These are phyloP conservation scores for Emericellopsis atlantica DNA, from an alignment of 2,329 filamentous ascomycete genomes.

Conservation along the genomic window DNA sequence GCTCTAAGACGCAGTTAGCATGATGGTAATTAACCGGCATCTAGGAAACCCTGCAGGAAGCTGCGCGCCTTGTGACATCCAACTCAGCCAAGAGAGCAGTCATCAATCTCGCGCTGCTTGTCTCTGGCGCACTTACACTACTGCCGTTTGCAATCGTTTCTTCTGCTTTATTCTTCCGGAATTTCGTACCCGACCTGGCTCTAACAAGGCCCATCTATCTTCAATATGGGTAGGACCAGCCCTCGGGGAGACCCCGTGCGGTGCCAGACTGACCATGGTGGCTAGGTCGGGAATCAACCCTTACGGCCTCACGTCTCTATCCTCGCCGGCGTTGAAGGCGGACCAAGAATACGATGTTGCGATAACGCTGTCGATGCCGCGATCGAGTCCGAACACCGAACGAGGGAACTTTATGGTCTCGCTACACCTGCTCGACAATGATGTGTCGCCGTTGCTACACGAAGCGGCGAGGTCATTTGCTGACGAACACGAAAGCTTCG, in stretches of 20 bases:
- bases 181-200: slow-evolving; percentile 42
- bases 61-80: slow-evolving; percentile 29
- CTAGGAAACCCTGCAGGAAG: slow-evolving; percentile 22
- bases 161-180: slow-evolving; percentile 41
- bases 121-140: slow-evolving; percentile 27
- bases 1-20: background rate
- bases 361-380: slow-evolving; percentile 63
- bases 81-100: slow-evolving; percentile 35
- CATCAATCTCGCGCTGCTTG: slow-evolving; percentile 32
- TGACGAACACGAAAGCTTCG: slow-evolving; percentile 20
- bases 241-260: background rate
- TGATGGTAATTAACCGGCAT: no score
- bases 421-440: slow-evolving; percentile 50
- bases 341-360: slow-evolving; percentile 77
- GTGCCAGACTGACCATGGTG: slow-evolving; percentile 5
- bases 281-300: slow-evolving; percentile 35
- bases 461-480: slow-evolving; percentile 15
- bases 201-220: slow-evolving; percentile 39
- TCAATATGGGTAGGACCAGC: slow-evolving; percentile 39
- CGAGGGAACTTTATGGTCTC: slow-evolving; percentile 94
- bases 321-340: slow-evolving; percentile 42
- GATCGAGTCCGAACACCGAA: slow-evolving; percentile 60
- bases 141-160: slow-evolving; percentile 33
- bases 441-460: slow-evolving; percentile 11
- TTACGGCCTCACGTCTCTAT: slow-evolving; percentile 35